phyloP scores from a whole-genome alignment of 1,284 basidiomycete species.

The Sphagnurus paluster region DNA sequence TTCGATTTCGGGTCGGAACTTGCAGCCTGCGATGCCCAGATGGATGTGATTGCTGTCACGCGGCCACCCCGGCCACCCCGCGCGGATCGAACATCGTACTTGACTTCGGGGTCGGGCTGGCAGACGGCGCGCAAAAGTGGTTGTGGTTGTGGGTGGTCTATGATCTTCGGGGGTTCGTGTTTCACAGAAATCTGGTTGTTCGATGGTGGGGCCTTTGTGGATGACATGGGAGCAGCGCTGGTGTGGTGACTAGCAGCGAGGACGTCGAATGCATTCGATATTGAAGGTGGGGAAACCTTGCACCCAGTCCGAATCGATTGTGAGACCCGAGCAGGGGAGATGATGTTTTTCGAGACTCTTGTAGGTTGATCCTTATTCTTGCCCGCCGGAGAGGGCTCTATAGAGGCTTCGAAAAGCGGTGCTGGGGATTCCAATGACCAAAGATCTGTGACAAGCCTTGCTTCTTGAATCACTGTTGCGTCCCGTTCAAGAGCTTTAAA shows the following conservation, averaged over 20 bases:
- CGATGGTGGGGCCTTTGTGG: conserved; percentile 3
- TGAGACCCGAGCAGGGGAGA: conserved; percentile 17
- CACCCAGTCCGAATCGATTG: conserved; percentile 34
- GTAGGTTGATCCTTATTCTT: conserved; percentile 19
- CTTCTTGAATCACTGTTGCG: conserved; percentile 35
- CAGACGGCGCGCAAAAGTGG: conserved; percentile 29
- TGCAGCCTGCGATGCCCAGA: conserved; percentile 72
- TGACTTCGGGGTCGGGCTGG: conserved; percentile 46
- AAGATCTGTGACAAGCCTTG: conserved; percentile 36
- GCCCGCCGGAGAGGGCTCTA: neutral
- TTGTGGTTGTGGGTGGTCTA: conserved; percentile 20
- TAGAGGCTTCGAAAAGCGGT: conserved; percentile 2
- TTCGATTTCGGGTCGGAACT: conserved; percentile 23
- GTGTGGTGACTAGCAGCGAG: conserved; percentile 20
- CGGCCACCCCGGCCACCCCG: conserved; percentile 76
- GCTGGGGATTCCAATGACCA: conserved; percentile 29
- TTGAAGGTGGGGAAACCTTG: conserved; percentile 36
- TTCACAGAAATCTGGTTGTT: neutral
- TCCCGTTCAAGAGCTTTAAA: conserved; percentile 22
- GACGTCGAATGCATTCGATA: conserved; percentile 7
- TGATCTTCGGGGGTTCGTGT: conserved; percentile 7
- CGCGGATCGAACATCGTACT: conserved; percentile 75
- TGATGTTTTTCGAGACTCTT: conserved; percentile 16
- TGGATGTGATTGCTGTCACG: conserved; percentile 69
- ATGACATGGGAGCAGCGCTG: conserved; percentile 11